Evolutionary conservation across 2,329 filamentous ascomycete genomes (phyloP).

Genomic region (Blastomyces parvus): DNA sequence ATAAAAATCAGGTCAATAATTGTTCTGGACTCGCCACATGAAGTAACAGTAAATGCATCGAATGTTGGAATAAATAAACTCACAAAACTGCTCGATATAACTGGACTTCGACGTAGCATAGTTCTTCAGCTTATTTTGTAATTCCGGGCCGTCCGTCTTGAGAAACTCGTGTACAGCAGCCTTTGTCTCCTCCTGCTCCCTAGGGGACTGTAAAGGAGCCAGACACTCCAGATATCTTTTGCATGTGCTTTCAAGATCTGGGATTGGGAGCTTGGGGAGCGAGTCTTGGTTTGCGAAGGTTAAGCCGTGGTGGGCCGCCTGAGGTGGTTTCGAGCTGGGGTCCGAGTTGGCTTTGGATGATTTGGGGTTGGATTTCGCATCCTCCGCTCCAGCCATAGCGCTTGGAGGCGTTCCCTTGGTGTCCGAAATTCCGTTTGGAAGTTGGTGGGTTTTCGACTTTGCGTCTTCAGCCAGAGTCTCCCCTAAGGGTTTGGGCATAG

Average conservation of each 20-base stretch:
- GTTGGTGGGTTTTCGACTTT: conserved; percentile 19
- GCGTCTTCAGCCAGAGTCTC: conserved; percentile 49
- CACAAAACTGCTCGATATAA: conserved; percentile 98
- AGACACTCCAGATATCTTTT: conserved; percentile 71
- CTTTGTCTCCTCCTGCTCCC: conserved; percentile 75
- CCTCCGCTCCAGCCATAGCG: conserved; percentile 6
- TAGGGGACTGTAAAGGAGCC: conserved; percentile 65
- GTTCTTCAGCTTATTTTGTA: conserved; percentile 81
- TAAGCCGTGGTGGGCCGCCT: conserved; percentile 52
- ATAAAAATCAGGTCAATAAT: conserved; percentile 1
- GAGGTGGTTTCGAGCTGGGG: conserved; percentile 36
- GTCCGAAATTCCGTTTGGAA: conserved; percentile 4
- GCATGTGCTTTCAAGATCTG: conserved; percentile 69
- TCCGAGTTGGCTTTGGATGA: conserved; percentile 20
- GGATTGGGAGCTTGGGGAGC: conserved; percentile 85
- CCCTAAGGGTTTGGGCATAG: conserved; percentile 61
- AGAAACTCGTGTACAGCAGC: conserved; percentile 77
- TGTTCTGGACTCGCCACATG: not conserved
- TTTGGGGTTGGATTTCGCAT: not conserved
- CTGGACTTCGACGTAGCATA: conserved; percentile 87
- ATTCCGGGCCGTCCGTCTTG: conserved; percentile 64
- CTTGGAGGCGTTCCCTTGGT: conserved; percentile 13
- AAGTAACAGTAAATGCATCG: not conserved
- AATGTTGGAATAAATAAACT: conserved; percentile 30
- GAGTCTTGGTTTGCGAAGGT: conserved; percentile 85